phyloP scores from a whole-genome alignment of 2,329 filamentous ascomycete species.

The Bipolaris victoriae region DNA sequence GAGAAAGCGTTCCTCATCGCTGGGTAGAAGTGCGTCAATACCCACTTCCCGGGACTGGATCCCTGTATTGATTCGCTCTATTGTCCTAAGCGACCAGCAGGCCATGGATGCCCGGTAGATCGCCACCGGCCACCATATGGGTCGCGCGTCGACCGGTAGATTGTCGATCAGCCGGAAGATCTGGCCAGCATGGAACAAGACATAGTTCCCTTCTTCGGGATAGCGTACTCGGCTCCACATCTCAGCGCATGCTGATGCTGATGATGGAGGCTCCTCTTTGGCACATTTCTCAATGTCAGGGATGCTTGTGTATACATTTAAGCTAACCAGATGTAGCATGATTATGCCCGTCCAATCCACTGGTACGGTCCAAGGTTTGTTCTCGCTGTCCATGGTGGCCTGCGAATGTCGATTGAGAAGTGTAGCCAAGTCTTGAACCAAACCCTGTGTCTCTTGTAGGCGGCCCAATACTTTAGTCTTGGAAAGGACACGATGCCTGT shows the following conservation, averaged over 20 bases:
- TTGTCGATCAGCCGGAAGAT: constrained; percentile 12
- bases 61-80: background rate
- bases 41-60: background rate
- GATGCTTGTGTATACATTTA: constrained; percentile 16
- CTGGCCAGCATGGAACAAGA: constrained; percentile 13
- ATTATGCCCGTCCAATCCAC: constrained; percentile 8
- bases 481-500: constrained; percentile 7
- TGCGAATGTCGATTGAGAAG: constrained; percentile 4
- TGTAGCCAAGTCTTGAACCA: constrained; percentile 7
- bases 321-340: constrained; percentile 16
- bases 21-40: constrained; percentile 5
- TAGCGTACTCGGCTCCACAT: constrained; percentile 10
- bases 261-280: constrained; percentile 8
- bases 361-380: background rate
- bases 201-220: constrained; percentile 11
- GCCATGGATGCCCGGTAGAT: constrained; percentile 12
- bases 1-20: constrained; percentile 6
- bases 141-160: constrained; percentile 3
- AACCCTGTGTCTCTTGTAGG: constrained; percentile 12
- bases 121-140: constrained; percentile 12
- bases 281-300: constrained; percentile 14
- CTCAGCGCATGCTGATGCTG: constrained; percentile 2
- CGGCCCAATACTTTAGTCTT: constrained; percentile 9
- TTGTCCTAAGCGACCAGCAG: constrained; percentile 9
- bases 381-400: background rate